These are phyloP conservation scores for Pyrus hybrid DNA, from an alignment of 331 rosid genomes.

Conservation along the genomic window DNA sequence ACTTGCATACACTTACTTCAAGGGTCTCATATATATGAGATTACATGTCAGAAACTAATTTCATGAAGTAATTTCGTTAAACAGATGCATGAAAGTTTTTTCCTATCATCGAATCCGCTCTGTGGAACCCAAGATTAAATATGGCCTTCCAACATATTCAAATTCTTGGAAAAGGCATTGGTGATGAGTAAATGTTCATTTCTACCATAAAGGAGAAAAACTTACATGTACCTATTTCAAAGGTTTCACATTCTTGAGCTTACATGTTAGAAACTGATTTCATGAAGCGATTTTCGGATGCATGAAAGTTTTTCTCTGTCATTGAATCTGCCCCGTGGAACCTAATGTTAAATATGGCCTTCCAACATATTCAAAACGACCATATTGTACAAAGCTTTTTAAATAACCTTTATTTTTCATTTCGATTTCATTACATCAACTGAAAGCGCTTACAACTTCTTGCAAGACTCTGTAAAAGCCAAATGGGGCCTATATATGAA, in stretches of 20 bases:
- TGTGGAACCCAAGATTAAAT: no score
- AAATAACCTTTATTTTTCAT: background rate
- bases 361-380: background rate
- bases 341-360: background rate
- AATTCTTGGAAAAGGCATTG: background rate
- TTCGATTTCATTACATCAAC: constrained; percentile 8
- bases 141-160: no score
- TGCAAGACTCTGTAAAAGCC: constrained; percentile 4
- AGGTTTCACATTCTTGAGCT: background rate
- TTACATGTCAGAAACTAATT: no score
- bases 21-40: no score
- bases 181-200: no score
- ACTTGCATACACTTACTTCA: no score
- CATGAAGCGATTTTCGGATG: accelerated
- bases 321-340: background rate
- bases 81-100: no score
- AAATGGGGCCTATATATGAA: constrained; percentile 17
- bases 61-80: no score
- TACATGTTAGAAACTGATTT: no score
- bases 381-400: background rate
- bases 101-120: no score
- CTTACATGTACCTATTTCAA: background rate
- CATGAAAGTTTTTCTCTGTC: background rate
- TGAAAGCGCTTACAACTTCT: constrained; percentile 18
- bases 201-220: background rate